phyloP scores from a whole-genome alignment of 2,329 filamentous ascomycete genomes.

The Boeremia exigua region DNA sequence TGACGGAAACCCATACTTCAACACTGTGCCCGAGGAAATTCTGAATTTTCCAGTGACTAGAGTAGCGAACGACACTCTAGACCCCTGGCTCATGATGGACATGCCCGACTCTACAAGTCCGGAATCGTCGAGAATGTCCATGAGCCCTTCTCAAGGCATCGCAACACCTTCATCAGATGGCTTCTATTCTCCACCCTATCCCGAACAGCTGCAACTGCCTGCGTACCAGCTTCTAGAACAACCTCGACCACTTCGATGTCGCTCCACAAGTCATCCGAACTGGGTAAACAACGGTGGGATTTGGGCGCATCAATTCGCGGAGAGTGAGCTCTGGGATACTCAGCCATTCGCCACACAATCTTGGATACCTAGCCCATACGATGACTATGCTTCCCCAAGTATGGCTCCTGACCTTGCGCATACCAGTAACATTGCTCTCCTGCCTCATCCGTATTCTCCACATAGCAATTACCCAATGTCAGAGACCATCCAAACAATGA shows the following conservation, averaged over 20 bases:
- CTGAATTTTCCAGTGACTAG: conserved; percentile 6
- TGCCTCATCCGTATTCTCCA: background rate
- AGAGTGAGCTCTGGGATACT: conserved; percentile 3
- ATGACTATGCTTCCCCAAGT: background rate
- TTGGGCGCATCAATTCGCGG: conserved; percentile 10
- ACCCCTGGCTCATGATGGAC: conserved; percentile 21
- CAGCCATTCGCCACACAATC: conserved; percentile 9
- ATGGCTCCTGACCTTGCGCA: background rate
- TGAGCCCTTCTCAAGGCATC: conserved; percentile 8
- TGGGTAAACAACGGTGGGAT: conserved; percentile 1
- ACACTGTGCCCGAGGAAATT: conserved; percentile 1
- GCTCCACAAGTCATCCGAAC: conserved; percentile 4
- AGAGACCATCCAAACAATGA: background rate
- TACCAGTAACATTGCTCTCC: background rate
- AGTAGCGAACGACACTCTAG: conserved; percentile 12
- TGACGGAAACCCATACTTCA: conserved; percentile 7
- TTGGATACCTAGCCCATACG: conserved; percentile 4
- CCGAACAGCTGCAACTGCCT: conserved; percentile 4
- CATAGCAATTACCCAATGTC: background rate
- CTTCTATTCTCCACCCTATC: conserved; percentile 19
- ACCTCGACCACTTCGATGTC: background rate
- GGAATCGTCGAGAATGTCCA: conserved; percentile 20
- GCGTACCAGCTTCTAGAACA: conserved; percentile 9
- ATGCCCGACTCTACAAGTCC: conserved; percentile 16
- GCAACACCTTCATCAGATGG: conserved; percentile 17